Evolutionary conservation across 805 yeast species (phyloP).

Genomic region (Scheffersomyces ergatensis): DNA sequence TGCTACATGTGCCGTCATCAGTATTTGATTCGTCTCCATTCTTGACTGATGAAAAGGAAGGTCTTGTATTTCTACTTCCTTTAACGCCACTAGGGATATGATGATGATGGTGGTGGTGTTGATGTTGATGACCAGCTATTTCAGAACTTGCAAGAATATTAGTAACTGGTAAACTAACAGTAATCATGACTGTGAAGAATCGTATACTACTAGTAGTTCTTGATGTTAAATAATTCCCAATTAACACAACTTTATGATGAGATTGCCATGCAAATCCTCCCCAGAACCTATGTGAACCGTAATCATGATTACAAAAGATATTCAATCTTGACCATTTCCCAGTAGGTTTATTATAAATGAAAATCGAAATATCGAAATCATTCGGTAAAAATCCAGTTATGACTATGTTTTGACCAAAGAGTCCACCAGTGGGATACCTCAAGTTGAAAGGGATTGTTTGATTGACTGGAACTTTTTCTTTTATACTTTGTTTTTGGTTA

Average conservation of each 20-base stretch:
- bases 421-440: slow-evolving; percentile 56
- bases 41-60: neutral
- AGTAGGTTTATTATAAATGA: slow-evolving; percentile 50
- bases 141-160: slow-evolving; percentile 47
- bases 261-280: slow-evolving; percentile 74
- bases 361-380: slow-evolving; percentile 46
- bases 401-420: slow-evolving; percentile 65
- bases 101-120: slow-evolving; percentile 13
- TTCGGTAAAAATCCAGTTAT: slow-evolving; percentile 57
- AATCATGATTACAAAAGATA: slow-evolving; percentile 48
- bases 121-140: slow-evolving; percentile 28
- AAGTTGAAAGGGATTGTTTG: slow-evolving; percentile 46
- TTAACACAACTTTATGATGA: slow-evolving; percentile 65
- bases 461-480: neutral
- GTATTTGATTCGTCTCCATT: slow-evolving; percentile 1
- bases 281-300: slow-evolving; percentile 59
- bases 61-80: neutral
- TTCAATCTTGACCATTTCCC: slow-evolving; percentile 66
- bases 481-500: slow-evolving; percentile 9
- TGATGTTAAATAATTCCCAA: slow-evolving; percentile 53
- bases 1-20: slow-evolving; percentile 5
- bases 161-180: slow-evolving; percentile 55
- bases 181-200: slow-evolving; percentile 46
- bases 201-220: slow-evolving; percentile 46
- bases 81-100: slow-evolving; percentile 13